Base-by-base conservation (phyloP, 108 stramenopile species). In the Licmophora abbreviata region DNA sequence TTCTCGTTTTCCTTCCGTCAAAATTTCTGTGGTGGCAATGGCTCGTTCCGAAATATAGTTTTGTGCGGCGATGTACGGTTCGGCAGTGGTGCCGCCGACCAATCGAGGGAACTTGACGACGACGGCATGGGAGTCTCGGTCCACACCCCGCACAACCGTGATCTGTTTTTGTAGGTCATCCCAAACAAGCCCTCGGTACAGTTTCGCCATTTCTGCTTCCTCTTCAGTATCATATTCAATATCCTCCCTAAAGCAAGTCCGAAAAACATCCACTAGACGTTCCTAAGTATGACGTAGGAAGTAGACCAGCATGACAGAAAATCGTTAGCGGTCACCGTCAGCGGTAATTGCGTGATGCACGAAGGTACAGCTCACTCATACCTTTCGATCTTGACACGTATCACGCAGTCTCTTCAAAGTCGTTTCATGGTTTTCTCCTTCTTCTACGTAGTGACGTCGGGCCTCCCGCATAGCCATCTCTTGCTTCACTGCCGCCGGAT, bases 41-140 rank as follows among this genome's bases (percentile, higher is more conserved):
- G 64, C 64, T 3, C 57, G 48, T 53, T 66, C 64, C 23, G 59
- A 8, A 18, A 29, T 53, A 43, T 54, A 66, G 44, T 59, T 66
- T 25, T 59, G 59, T 11, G 46, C 57, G 23, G 32, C 53, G 34
- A 66, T 59, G 29, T 29, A 66, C 28, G 40, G 59, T 18, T 66
- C 58, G 14, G 36, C 44, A 10, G 54, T 37, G 50, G 37, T 59
- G 1, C 34, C 27, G 1, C 35, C 41, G 1, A 53, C 50, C 3
- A 34, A 17, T 12, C 58, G 64, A 6, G 64, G 49, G 33, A 66
- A 59, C 28, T 47, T 54, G 10, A 41, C 46, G 26, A 59, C 38
- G 31, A 66, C 21, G 1, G 64, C 64, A 21, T 37, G 42, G 4
- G 48, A 48, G 0, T 66, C 58, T 25, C 48, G 51, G 18, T 55